phyloP scores from a whole-genome alignment of 1,284 basidiomycete species.

The Boletus sp. region DNA sequence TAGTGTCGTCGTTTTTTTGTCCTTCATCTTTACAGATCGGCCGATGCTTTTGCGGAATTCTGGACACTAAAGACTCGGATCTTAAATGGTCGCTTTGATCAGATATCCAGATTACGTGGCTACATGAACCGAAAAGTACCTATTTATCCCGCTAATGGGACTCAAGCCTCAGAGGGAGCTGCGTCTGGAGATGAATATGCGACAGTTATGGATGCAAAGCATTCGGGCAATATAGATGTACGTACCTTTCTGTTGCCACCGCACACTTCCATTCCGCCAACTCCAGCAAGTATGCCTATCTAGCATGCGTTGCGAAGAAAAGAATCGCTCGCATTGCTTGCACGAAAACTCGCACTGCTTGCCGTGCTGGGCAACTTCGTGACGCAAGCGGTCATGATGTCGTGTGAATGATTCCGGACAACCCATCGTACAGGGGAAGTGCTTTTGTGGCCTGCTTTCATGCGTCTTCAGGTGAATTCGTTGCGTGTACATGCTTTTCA shows the following conservation, averaged over 20 bases:
- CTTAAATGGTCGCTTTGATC: background rate
- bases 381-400: constrained; percentile 5
- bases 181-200: background rate
- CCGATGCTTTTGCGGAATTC: background rate
- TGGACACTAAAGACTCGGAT: background rate
- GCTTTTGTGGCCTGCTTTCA: background rate
- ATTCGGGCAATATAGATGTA: background rate
- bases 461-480: constrained; percentile 6
- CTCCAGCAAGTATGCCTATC: constrained; percentile 8
- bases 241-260: constrained; percentile 7
- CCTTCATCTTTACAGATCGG: background rate
- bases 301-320: constrained; percentile 8
- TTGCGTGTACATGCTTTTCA: constrained; percentile 7
- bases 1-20: background rate
- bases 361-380: constrained; percentile 6
- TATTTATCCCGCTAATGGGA: background rate
- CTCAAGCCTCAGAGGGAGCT: background rate
- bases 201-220: background rate
- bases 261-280: background rate
- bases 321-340: constrained; percentile 6
- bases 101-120: background rate
- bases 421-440: constrained; percentile 5
- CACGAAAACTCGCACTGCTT: constrained; percentile 11
- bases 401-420: constrained; percentile 7
- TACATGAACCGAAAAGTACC: background rate